These are phyloP conservation scores for Euptelea pleiosperma DNA, from an alignment of 164 flowering plant species.

Conservation along the genomic window DNA sequence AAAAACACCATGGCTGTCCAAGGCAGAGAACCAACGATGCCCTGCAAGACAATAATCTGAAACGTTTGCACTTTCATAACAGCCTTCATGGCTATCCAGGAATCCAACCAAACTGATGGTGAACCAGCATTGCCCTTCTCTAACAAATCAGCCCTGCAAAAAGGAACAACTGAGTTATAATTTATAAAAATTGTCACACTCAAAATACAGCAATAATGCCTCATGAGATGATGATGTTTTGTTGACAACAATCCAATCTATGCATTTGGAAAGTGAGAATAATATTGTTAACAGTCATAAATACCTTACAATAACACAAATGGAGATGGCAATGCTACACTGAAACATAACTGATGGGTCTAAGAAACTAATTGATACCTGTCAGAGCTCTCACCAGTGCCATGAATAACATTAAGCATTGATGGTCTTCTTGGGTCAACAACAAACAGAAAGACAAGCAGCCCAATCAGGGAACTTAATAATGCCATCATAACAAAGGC, in stretches of 20 bases:
- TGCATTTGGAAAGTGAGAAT: too few species aligned
- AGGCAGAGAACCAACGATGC: constrained; percentile 87
- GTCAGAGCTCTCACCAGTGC: constrained; percentile 24
- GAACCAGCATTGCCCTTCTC: constrained; percentile 34
- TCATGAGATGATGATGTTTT: too few species aligned
- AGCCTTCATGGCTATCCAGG: constrained; percentile 80
- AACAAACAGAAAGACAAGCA: constrained; percentile 72
- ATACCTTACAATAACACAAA: too few species aligned
- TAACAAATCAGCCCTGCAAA: constrained; percentile 44
- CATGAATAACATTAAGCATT: constrained; percentile 6
- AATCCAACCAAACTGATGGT: constrained; percentile 57
- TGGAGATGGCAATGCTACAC: too few species aligned
- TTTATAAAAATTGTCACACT: too few species aligned
- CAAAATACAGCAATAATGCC: too few species aligned
- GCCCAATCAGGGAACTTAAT: constrained; percentile 69
- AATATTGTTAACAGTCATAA: too few species aligned
- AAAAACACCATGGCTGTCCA: constrained; percentile 99
- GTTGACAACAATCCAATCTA: too few species aligned
- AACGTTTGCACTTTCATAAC: constrained; percentile 75
- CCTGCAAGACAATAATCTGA: constrained; percentile 89
- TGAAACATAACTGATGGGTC: background rate
- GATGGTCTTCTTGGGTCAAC: constrained; percentile 62
- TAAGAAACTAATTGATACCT: constrained; percentile 38
- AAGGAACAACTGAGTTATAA: constrained; percentile 9
- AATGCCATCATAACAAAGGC: constrained; percentile 83